Base-by-base conservation (phyloP, 208 protist genomes). In the Trypanosoma congolense region DNA sequence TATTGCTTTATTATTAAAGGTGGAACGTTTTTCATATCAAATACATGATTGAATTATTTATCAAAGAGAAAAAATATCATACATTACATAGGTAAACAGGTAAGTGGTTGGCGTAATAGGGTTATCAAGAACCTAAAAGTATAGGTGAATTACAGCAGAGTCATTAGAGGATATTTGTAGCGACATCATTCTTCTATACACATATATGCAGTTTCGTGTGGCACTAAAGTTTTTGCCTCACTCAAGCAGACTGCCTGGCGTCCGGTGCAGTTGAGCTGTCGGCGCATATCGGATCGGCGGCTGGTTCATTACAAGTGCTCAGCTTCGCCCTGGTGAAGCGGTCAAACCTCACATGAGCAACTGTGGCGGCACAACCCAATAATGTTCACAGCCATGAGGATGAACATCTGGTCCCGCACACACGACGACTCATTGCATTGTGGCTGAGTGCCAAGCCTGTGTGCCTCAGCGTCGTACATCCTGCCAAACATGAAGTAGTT, bases 401-500 rank as follows among this genome's bases (percentile, higher is more conserved):
- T 83, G n/a, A 67, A 71, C 64, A 86, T 76, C 45, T 78, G 65
- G 19, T 56, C 75, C 14, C 56, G 68, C 41, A 87, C 77, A 56
- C 83, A 90, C 12, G 44, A 57, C 9, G 45, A 58, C 14, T 61
- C 43, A 30, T 68, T 61, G 64, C 76, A 90, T 28, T 29, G 61
- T n/a, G 78, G 78, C 1, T 61, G 33, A 10, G 68, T 65, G 3
- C 50, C 43, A 16, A 72, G 56, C 26, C 33, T 38, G 26, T 53
- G 54, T 12, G 65, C 77, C 45, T 75, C 64, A 38, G 52, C 56
- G 58, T 87, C 83, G 55, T 70, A 87, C 50, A 87, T 62, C 29
- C 38, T 67, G 12, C 78, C 83, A 41, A 85, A 90, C 77, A 84
- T 85, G 61, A 87, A 80, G 41, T 64, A 76, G 61, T 90, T 90